A percentile compares a stretch with the other conserved stretches of the same genome.
Evolutionary conservation across 192 early-diverging fungal genomes (phyloP).

Genomic region (Pilaira anomala): DNA sequence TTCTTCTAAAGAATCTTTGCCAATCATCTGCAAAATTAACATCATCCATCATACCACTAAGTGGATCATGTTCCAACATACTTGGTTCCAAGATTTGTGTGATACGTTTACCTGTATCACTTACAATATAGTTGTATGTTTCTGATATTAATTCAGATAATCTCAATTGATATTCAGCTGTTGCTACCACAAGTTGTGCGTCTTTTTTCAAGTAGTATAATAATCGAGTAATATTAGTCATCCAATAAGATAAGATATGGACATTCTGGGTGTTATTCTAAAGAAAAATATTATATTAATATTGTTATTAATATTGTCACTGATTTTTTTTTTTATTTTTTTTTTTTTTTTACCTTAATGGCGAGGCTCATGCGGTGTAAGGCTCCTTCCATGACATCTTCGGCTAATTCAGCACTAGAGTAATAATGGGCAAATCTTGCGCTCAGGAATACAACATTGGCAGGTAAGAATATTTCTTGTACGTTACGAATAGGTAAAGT

Average conservation of each 20-base stretch:
- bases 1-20: slow-evolving; percentile 49
- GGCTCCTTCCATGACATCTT: slow-evolving; percentile 60
- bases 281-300: not conserved
- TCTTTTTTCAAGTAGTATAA: slow-evolving; percentile 89
- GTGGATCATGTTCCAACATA: slow-evolving; percentile 71
- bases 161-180: slow-evolving; percentile 69
- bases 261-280: slow-evolving; percentile 22
- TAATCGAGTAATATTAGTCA: slow-evolving; percentile 79
- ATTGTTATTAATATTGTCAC: too few relatives aligned
- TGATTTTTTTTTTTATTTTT: not conserved
- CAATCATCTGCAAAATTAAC: slow-evolving; percentile 58
- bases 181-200: slow-evolving; percentile 61
- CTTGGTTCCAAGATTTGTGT: slow-evolving; percentile 60
- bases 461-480: slow-evolving; percentile 67
- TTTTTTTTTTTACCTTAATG: slow-evolving; percentile 39
- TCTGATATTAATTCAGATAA: slow-evolving; percentile 80
- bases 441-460: slow-evolving; percentile 83
- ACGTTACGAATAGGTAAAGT: slow-evolving; percentile 52
- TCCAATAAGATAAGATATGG: slow-evolving; percentile 69
- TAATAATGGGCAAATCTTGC: slow-evolving; percentile 87
- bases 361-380: slow-evolving; percentile 52
- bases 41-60: slow-evolving; percentile 60
- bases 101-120: slow-evolving; percentile 60
- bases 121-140: slow-evolving; percentile 58
- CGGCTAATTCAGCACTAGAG: slow-evolving; percentile 66